Evolutionary conservation across 2,329 filamentous ascomycete species (phyloP).

Genomic region (Pseudogymnoascus sp.): DNA sequence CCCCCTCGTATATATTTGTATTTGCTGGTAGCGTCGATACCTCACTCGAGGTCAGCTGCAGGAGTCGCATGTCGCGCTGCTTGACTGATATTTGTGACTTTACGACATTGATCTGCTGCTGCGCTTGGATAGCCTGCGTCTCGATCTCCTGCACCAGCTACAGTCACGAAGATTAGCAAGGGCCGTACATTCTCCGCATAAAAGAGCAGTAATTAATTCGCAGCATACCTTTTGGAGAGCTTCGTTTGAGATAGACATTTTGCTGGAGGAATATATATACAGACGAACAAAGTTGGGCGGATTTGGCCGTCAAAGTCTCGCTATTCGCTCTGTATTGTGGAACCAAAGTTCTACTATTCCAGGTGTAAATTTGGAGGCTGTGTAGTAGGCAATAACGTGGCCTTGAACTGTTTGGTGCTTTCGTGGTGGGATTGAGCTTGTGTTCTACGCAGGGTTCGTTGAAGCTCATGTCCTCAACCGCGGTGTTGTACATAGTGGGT

Average conservation of each 20-base stretch:
- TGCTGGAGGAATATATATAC: neutral
- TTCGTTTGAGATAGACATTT: constrained; percentile 90
- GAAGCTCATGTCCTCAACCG: constrained; percentile 5
- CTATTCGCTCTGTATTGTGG: neutral
- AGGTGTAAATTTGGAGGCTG: neutral
- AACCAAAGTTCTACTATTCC: neutral
- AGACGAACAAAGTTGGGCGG: neutral
- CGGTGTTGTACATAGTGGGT: neutral
- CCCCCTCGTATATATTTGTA: constrained; percentile 84
- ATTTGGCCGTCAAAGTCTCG: neutral
- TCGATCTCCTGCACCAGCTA: constrained; percentile 92
- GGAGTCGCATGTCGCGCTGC: constrained; percentile 79
- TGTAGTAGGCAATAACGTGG: neutral
- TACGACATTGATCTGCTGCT: constrained; percentile 85
- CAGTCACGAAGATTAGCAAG: constrained; percentile 14
- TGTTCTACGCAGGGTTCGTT: neutral
- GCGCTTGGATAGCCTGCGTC: constrained; percentile 74
- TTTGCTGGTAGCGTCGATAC: constrained; percentile 65
- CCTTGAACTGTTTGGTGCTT: neutral
- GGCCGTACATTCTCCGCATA: constrained; percentile 9
- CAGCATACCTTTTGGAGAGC: constrained; percentile 75
- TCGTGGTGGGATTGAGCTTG: neutral
- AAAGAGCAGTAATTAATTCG: neutral
- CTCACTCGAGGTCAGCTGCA: constrained; percentile 80
- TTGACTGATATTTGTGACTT: constrained; percentile 77